Evolutionary conservation across 345 rosid genomes (phyloP).

Genomic region (Moringa oleifera): DNA sequence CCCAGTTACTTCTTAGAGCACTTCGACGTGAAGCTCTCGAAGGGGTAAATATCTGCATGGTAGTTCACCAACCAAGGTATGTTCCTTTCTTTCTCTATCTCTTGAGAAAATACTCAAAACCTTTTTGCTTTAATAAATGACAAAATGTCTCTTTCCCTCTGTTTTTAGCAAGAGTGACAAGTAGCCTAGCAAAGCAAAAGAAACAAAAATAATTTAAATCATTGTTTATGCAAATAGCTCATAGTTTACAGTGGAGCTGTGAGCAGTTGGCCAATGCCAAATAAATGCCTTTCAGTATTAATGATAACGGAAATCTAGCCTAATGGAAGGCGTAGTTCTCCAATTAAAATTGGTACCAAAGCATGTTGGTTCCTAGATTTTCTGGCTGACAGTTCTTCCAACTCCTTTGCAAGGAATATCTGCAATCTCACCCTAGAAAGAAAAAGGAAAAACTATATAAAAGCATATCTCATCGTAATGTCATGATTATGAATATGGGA

Average conservation of each 20-base stretch:
- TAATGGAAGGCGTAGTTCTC: too few relatives aligned
- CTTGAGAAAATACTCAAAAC: too few relatives aligned
- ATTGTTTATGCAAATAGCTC: neutral
- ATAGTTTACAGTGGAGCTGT: neutral
- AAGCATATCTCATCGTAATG: neutral
- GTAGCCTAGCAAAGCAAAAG: too few relatives aligned
- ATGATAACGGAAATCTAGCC: too few relatives aligned
- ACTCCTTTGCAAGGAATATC: neutral
- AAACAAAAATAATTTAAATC: neutral
- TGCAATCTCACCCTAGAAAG: too few relatives aligned
- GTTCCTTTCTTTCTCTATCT: neutral
- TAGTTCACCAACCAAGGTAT: conserved; percentile 90
- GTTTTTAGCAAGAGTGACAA: too few relatives aligned
- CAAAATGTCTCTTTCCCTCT: neutral
- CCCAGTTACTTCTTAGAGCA: conserved; percentile 73
- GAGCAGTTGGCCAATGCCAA: neutral
- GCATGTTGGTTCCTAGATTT: too few relatives aligned
- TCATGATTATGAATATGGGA: neutral
- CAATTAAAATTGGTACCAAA: too few relatives aligned
- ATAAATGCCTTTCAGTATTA: too few relatives aligned
- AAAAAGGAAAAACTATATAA: too few relatives aligned
- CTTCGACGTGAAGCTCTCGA: conserved; percentile 86
- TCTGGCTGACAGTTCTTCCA: too few relatives aligned
- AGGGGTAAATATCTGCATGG: conserved; percentile 90
- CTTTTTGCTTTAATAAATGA: too few relatives aligned